Percentiles rank a stretch among this genome's conserved stretches.
Conservation (phyloP, 2,329 filamentous ascomycete genomes). For the Beauveria medogensis region DNA sequence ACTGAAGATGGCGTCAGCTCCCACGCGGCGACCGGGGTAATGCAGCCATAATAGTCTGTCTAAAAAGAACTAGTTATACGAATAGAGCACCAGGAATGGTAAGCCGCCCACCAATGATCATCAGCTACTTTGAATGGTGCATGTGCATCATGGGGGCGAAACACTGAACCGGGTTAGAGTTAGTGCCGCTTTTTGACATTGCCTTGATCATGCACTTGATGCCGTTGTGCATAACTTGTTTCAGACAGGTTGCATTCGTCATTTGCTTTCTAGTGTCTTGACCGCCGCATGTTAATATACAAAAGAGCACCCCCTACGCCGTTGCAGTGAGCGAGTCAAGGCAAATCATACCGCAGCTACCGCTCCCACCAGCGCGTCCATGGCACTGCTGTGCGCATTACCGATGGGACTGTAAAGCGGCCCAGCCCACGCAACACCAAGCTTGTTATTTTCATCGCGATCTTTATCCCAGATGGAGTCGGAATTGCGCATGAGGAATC, state of each 20-base stretch:
- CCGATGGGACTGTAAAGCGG: constrained; percentile 45
- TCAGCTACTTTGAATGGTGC: background rate
- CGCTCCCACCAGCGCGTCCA: constrained; percentile 61
- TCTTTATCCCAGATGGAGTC: constrained; percentile 56
- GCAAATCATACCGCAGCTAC: constrained; percentile 27
- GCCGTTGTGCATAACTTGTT: background rate
- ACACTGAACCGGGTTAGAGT: background rate
- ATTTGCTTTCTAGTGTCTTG: too few species aligned
- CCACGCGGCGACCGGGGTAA: background rate
- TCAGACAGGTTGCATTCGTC: background rate
- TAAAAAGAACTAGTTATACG: background rate
- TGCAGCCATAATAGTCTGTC: background rate
- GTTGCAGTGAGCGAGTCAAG: background rate
- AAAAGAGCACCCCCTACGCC: background rate
- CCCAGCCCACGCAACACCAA: constrained; percentile 60
- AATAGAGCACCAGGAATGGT: background rate
- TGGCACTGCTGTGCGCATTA: constrained; percentile 54
- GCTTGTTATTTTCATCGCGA: constrained; percentile 35
- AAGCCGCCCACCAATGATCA: background rate
- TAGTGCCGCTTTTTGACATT: background rate
- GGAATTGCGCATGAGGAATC: constrained; percentile 54
- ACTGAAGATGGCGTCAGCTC: background rate
- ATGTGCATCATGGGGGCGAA: background rate
- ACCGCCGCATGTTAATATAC: background rate
- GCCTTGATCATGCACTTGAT: background rate